Percentiles rank a stretch among this genome's conserved stretches.
phyloP scores from a whole-genome alignment of 352 stramenopile genomes.

The Pythium dissotocum region DNA sequence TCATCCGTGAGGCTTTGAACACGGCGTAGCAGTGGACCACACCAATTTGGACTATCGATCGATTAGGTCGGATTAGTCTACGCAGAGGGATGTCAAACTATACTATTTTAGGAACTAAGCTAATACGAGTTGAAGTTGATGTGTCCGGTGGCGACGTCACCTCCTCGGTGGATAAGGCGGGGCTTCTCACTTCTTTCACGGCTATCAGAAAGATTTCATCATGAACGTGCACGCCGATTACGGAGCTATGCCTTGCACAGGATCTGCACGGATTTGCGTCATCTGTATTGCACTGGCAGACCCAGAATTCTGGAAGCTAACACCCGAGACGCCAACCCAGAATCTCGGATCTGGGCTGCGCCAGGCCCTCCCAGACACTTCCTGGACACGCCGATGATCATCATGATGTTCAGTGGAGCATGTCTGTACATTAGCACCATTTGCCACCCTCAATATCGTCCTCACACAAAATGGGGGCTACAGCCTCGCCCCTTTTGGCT shows the following conservation, averaged over 20 bases:
- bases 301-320: background rate
- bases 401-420: background rate
- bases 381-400: background rate
- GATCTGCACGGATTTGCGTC: background rate
- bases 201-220: background rate
- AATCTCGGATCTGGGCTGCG: background rate
- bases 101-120: background rate
- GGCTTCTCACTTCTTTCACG: background rate
- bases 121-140: background rate
- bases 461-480: slow-evolving; percentile 1
- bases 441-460: background rate
- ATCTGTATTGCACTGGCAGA: background rate
- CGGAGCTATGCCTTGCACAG: background rate
- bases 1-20: background rate
- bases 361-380: background rate
- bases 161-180: background rate
- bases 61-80: background rate
- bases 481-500: background rate
- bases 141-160: background rate
- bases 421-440: background rate
- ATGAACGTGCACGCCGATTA: background rate
- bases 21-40: background rate
- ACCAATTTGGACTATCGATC: background rate
- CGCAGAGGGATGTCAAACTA: too few relatives aligned
- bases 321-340: background rate